Evolutionary conservation across 192 early-diverging fungal genomes (phyloP), one percentile per base, ranked within the genome.

Genomic region (Coemansia sp.): DNA sequence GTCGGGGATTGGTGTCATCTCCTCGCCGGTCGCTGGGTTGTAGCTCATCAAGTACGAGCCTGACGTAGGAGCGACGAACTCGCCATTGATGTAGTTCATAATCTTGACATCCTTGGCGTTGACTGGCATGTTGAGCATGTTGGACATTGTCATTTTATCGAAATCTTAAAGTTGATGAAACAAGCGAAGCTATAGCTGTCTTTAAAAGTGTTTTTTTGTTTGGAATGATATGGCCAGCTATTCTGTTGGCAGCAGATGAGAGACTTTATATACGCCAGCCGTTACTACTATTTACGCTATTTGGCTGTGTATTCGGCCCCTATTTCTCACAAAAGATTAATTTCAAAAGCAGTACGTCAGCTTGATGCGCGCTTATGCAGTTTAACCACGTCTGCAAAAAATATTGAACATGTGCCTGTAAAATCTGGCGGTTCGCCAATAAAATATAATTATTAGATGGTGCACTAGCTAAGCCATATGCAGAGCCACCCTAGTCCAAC

Each of bases 81-180:
- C 75, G 59, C 87, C 87, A 72, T 90, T 87, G 62, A 92, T 90
- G 77, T 89, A 93, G 82, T 89, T 88, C 55, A 69, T 57, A 49
- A 86, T 62, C 56, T 62, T 64, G 58, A 74, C 53, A 50, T 69
- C 66, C 58, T 49, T 64, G 57, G 66, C 59, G 24, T 56, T 27
- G 58, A 62, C 32, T 17, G 72, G 72, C 15, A 70, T 51, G 41
- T 58, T 35, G 12, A 70, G 23, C 7, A 70, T 51, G 41, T 58
- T 35, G 12, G 63, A 17, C 7, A 55, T 56, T 37, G 22, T 35
- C 59, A 68, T 59, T 60, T 43, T 57, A 2, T 41, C 15, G 41
- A 43, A n/a, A 43, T 43, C 3, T 43, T 6, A 11, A 4, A n/a
- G 11, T 43, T 43, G 41, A 6, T 32, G 41, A 43, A 15, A 4